These are phyloP conservation scores for Suillus hirtellus DNA, from an alignment of 768 basidiomycete genomes.

Conservation along the genomic window DNA sequence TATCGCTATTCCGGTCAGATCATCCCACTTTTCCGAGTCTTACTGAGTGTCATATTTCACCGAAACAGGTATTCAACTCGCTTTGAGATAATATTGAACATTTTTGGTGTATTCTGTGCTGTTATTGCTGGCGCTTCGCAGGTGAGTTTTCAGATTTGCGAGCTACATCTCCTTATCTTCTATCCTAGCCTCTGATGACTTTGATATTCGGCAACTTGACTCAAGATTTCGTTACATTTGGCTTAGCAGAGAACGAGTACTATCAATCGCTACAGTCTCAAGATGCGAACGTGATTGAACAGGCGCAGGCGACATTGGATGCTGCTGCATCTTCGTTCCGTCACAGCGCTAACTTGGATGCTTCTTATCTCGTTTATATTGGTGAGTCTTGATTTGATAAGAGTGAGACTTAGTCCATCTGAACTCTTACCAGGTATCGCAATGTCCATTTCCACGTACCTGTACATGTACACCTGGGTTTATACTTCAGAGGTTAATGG, in stretches of 20 bases:
- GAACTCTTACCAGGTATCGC: constrained; percentile 39
- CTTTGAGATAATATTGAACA: constrained; percentile 64
- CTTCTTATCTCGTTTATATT: constrained; percentile 38
- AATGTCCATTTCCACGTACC: constrained; percentile 44
- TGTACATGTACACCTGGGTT: constrained; percentile 39
- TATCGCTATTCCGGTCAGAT: constrained; percentile 49
- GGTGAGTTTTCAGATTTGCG: constrained; percentile 39
- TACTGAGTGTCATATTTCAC: constrained; percentile 2
- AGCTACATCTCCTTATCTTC: background rate
- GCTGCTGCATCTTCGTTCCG: constrained; percentile 23
- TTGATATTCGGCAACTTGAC: constrained; percentile 54
- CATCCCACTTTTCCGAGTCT: background rate
- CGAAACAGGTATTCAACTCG: constrained; percentile 68
- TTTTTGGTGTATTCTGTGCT: constrained; percentile 72
- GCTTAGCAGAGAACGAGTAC: constrained; percentile 6
- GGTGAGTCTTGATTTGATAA: constrained; percentile 28
- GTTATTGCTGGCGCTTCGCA: constrained; percentile 78
- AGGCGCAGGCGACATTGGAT: constrained; percentile 17
- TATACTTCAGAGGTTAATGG: constrained; percentile 46
- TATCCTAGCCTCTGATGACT: constrained; percentile 37
- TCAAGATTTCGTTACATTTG: constrained; percentile 40
- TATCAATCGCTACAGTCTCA: constrained; percentile 10
- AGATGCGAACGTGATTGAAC: constrained; percentile 14
- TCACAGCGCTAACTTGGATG: constrained; percentile 34
- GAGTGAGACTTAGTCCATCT: background rate